Evolutionary conservation across 305 asterid genomes (phyloP), one percentile per base, ranked within the genome.

Genomic region (Ilex paraguariensis): DNA sequence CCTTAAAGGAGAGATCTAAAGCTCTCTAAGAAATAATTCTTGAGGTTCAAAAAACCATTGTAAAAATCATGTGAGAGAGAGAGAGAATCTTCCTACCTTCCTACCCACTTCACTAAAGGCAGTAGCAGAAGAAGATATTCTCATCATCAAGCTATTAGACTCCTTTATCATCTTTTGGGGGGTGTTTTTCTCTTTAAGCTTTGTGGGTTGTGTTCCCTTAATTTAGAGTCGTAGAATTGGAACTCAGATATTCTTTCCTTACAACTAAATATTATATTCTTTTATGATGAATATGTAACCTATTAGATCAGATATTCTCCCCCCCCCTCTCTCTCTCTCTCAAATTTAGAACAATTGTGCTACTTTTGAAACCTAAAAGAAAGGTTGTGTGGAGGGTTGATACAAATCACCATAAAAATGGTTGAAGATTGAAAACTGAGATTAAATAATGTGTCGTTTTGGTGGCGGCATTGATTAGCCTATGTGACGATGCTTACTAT

Each of bases 111-210:
- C 73, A 77, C 66, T 86, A 85, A 90, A 87, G 97, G 79, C 68
- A 83, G 79, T 79, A 77, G 78, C 81, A 74, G 90, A 84, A 82
- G 90, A 83, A 82, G 90, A 83, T 91, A 87, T 84, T 86, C 95
- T 75, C 78, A 72, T 56, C 71, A 72, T 66, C 42, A 2, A 36
- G 7, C 6, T 36, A 36, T 4, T 73, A 73, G 71, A 69, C 62
- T 70, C 67, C 82, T 77, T 76, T 73, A 73, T 67, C 61, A 63
- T 80, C 74, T 77, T 76, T 64, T 46, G 62, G 56, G 67, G 72
- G 66, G 65, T 70, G 77, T 71, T n/a, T 36, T 52, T 57, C 68
- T 69, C 81, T 67, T 71, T 64, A 2, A 51, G 70, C 16, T 46
- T 74, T 87, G 79, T 77, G 74, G 69, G 67, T 82, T 82, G 53